Evolutionary conservation across 2,329 filamentous ascomycete genomes (phyloP).

Genomic region (Lomentospora prolificans): DNA sequence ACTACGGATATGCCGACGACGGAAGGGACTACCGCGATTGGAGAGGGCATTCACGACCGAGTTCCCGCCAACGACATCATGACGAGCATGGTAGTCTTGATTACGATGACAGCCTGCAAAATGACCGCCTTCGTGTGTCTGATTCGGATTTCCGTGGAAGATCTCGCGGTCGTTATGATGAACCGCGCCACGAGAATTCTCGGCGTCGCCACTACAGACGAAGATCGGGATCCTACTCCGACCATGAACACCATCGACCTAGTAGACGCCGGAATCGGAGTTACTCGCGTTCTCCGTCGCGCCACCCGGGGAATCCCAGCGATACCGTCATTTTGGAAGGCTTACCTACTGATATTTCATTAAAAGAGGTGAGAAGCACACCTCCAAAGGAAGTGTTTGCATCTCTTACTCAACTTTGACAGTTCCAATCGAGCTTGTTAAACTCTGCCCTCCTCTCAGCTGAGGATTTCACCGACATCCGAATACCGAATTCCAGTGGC

Average conservation of each 20-base stretch:
- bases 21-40: conserved; percentile 7
- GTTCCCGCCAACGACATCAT: conserved; percentile 6
- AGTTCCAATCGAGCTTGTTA: conserved; percentile 18
- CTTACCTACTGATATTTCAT: conserved; percentile 36
- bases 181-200: not conserved
- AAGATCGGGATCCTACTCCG: conserved; percentile 7
- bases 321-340: conserved; percentile 47
- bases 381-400: not conserved
- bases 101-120: conserved; percentile 12
- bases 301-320: conserved; percentile 31
- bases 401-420: not conserved
- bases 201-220: not conserved
- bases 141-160: conserved; percentile 7
- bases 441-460: conserved; percentile 23
- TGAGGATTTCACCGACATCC: conserved; percentile 28
- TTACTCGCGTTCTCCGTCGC: conserved; percentile 24
- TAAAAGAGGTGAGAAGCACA: conserved; percentile 42
- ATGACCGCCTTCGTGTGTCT: conserved; percentile 1
- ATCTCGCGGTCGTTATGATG: conserved; percentile 4
- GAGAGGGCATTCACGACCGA: conserved; percentile 8
- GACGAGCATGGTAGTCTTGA: conserved; percentile 12
- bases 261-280: conserved; percentile 19
- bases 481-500: conserved; percentile 26
- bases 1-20: conserved; percentile 14
- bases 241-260: conserved; percentile 5